Evolutionary conservation across 148 eudicot species (phyloP).

Genomic region (Camellia lanceoleosa): DNA sequence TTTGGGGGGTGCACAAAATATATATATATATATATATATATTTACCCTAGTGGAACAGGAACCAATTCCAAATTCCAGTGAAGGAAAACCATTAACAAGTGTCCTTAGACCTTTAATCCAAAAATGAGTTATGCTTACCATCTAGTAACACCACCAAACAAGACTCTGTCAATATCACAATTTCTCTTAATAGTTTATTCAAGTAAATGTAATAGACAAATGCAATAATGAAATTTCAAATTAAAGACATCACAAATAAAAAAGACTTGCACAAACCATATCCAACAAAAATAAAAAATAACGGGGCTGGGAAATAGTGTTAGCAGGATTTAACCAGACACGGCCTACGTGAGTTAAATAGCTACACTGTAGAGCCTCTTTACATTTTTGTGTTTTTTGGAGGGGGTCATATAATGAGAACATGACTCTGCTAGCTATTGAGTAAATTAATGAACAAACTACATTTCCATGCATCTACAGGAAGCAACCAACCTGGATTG

Average conservation of each 20-base stretch:
- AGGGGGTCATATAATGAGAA: neutral
- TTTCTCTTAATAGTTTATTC: too few relatives aligned
- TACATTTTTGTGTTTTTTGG: too few relatives aligned
- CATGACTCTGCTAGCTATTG: neutral
- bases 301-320: too few relatives aligned
- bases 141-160: neutral
- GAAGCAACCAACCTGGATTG: constrained; percentile 27
- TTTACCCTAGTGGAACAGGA: neutral
- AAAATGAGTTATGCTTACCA: neutral
- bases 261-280: too few relatives aligned
- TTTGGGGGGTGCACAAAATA: neutral
- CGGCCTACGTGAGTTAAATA: neutral
- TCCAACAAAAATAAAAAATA: too few relatives aligned
- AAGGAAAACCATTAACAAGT: neutral
- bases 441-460: neutral
- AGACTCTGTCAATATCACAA: neutral
- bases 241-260: too few relatives aligned
- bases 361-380: neutral
- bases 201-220: too few relatives aligned
- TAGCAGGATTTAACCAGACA: too few relatives aligned
- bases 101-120: neutral
- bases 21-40: too few relatives aligned
- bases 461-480: constrained; percentile 4
- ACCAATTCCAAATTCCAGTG: neutral
- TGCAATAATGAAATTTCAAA: too few relatives aligned